phyloP scores from a whole-genome alignment of 2,329 filamentous ascomycete genomes.

The Botryotinia convoluta region DNA sequence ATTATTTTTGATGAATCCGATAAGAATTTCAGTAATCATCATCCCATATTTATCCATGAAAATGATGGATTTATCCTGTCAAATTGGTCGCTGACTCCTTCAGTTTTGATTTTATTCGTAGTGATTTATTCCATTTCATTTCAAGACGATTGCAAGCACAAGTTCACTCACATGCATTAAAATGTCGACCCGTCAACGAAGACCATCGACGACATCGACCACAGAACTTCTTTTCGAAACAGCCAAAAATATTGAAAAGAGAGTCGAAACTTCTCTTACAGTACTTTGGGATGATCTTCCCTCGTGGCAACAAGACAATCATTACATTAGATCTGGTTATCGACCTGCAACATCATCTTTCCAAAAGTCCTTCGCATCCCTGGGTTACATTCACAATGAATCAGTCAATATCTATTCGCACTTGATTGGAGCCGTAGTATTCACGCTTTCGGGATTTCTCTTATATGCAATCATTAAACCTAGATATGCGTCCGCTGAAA shows the following conservation, averaged over 20 bases:
- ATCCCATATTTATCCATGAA: neutral
- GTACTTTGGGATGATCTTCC: slow-evolving; percentile 52
- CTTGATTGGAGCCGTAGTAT: slow-evolving; percentile 61
- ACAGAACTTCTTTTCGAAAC: slow-evolving; percentile 30
- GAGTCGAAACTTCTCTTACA: slow-evolving; percentile 42
- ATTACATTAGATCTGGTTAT: slow-evolving; percentile 66
- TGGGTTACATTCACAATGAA: slow-evolving; percentile 61
- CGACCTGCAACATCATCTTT: slow-evolving; percentile 62
- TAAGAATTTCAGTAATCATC: neutral
- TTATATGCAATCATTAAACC: slow-evolving; percentile 59
- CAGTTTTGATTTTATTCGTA: neutral
- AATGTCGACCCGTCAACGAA: slow-evolving; percentile 35
- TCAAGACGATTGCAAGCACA: neutral
- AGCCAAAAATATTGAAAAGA: slow-evolving; percentile 32
- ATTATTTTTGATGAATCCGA: slow-evolving; percentile 8
- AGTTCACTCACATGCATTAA: neutral
- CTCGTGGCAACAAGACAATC: slow-evolving; percentile 61
- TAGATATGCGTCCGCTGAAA: slow-evolving; percentile 62
- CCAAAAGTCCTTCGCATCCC: slow-evolving; percentile 52
- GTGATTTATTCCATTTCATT: neutral
- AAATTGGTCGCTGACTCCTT: neutral
- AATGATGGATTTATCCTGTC: neutral
- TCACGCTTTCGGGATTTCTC: slow-evolving; percentile 50
- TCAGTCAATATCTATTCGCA: slow-evolving; percentile 72
- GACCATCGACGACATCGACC: slow-evolving; percentile 26